Percentiles rank a stretch among this genome's conserved stretches.
phyloP scores from a whole-genome alignment of 345 rosid genomes.

The Acer campestre region DNA sequence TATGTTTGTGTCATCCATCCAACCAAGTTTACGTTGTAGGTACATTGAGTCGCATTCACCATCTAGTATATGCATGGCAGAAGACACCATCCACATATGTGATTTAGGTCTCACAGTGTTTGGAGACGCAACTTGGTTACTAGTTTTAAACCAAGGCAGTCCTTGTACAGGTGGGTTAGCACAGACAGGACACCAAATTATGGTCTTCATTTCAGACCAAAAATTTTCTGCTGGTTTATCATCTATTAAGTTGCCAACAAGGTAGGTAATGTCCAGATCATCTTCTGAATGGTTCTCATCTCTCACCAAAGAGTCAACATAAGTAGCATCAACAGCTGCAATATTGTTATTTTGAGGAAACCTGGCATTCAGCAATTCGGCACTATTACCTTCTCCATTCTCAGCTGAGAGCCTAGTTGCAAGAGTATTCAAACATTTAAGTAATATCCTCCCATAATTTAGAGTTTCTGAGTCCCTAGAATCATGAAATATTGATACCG shows the following conservation, averaged over 20 bases:
- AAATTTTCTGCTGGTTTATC: slow-evolving; percentile 73
- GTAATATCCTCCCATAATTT: slow-evolving; percentile 58
- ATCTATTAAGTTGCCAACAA: slow-evolving; percentile 49
- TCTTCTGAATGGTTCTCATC: slow-evolving; percentile 33
- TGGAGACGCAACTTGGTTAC: slow-evolving; percentile 65
- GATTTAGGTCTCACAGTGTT: slow-evolving; percentile 79
- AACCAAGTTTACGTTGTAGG: slow-evolving; percentile 79
- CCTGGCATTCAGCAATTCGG: slow-evolving; percentile 36
- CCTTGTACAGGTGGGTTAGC: slow-evolving; percentile 70
- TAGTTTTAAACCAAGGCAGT: slow-evolving; percentile 80
- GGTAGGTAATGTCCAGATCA: slow-evolving; percentile 42
- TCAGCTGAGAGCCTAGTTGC: slow-evolving; percentile 54
- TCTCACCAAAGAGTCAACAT: slow-evolving; percentile 34
- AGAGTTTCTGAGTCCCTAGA: slow-evolving; percentile 55
- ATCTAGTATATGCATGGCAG: slow-evolving; percentile 72
- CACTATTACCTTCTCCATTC: slow-evolving; percentile 35
- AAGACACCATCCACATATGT: slow-evolving; percentile 81
- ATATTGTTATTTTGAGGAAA: slow-evolving; percentile 19
- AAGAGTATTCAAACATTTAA: slow-evolving; percentile 58
- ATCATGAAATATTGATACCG: slow-evolving; percentile 64
- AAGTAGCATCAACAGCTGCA: slow-evolving; percentile 22
- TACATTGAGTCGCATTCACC: slow-evolving; percentile 62
- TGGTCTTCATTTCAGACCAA: slow-evolving; percentile 80
- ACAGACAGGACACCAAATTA: slow-evolving; percentile 85
- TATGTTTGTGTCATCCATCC: slow-evolving; percentile 60